A percentile compares a stretch with the other conserved stretches of the same genome.
Conservation (phyloP, 257 asterid species). For the Solanum appendiculatum region DNA sequence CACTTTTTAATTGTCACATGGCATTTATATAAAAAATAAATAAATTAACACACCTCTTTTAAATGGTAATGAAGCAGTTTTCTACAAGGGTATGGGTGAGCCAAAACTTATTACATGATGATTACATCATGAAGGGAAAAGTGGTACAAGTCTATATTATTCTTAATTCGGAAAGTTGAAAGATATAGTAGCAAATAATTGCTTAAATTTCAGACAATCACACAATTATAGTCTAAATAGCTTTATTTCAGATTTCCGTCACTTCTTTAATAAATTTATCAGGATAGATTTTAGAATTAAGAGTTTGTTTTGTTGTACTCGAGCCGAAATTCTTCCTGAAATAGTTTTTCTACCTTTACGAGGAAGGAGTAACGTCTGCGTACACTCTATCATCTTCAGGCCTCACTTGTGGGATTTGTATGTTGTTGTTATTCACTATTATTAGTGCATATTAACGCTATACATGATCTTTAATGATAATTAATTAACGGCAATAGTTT, state of each 20-base stretch:
- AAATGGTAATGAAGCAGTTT: too few relatives aligned
- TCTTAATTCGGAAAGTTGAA: neutral
- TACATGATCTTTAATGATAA: too few relatives aligned
- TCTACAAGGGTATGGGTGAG: too few relatives aligned
- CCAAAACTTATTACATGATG: neutral
- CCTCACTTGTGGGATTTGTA: neutral
- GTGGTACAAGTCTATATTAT: neutral
- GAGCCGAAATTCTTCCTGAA: too few relatives aligned
- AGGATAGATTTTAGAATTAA: neutral
- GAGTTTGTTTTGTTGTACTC: too few relatives aligned
- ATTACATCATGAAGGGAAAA: neutral
- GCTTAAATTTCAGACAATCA: neutral
- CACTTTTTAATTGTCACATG: too few relatives aligned
- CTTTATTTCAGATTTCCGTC: neutral
- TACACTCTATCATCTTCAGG: neutral
- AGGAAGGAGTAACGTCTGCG: neutral
- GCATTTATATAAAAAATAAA: too few relatives aligned
- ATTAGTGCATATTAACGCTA: too few relatives aligned
- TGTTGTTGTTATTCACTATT: too few relatives aligned
- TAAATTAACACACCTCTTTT: too few relatives aligned
- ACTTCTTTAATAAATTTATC: neutral
- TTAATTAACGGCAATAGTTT: too few relatives aligned
- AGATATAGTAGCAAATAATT: neutral
- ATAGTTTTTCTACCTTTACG: rapidly evolving
- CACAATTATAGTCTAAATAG: neutral